These are phyloP conservation scores for Nicotiana tomentosiformis DNA, from an alignment of 257 asterid species.

Conservation along the genomic window DNA sequence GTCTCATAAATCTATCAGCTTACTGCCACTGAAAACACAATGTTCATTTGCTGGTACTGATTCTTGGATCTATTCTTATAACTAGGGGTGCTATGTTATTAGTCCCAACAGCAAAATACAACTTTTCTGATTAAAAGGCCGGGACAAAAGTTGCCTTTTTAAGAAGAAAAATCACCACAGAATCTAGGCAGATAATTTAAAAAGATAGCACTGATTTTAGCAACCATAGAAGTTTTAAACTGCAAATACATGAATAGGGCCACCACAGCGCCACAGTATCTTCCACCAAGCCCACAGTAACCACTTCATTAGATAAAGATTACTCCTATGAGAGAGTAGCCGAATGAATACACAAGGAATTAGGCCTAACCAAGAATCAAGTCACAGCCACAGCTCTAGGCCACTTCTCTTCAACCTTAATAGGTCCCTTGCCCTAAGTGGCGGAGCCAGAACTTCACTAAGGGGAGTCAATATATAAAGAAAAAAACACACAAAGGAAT, in stretches of 20 bases:
- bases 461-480: no score
- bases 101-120: not conserved
- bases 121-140: not conserved
- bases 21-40: not conserved
- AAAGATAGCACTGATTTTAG: conserved; percentile 16
- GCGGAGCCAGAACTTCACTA: no score
- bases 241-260: conserved; percentile 52
- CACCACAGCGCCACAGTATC: conserved; percentile 29
- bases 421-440: no score
- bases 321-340: conserved; percentile 16
- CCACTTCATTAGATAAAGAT: conserved; percentile 14
- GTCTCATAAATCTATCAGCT: not conserved
- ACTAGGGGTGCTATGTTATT: not conserved
- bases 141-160: no score
- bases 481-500: no score
- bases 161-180: not conserved
- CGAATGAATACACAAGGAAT: conserved; percentile 17
- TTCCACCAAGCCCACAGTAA: conserved; percentile 1
- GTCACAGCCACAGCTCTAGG: conserved; percentile 20
- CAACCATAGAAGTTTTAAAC: conserved; percentile 32
- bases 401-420: conserved; percentile 16
- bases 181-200: conserved; percentile 16
- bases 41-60: not conserved
- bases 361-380: conserved; percentile 15
- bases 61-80: not conserved